These are phyloP conservation scores for Suillus tomentosus DNA, from an alignment of 768 basidiomycete genomes.

Conservation along the genomic window DNA sequence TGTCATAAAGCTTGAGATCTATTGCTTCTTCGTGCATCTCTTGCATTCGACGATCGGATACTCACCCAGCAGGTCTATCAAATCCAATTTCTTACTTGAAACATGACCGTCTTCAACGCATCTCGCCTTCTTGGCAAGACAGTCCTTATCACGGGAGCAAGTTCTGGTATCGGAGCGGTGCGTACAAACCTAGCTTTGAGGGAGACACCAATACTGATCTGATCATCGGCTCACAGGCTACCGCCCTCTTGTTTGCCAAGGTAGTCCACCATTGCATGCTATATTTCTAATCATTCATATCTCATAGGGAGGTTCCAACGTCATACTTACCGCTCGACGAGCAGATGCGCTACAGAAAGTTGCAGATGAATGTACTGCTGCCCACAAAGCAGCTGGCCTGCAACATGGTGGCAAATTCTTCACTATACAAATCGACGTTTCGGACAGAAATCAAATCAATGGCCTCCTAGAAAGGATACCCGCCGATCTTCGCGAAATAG, in stretches of 20 bases:
- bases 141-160: slow-evolving; percentile 87
- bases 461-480: slow-evolving; percentile 74
- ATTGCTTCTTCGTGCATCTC: slow-evolving; percentile 7
- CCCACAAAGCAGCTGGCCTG: slow-evolving; percentile 72
- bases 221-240: slow-evolving; percentile 52
- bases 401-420: slow-evolving; percentile 80
- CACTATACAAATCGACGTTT: slow-evolving; percentile 74
- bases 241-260: slow-evolving; percentile 88
- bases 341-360: slow-evolving; percentile 72
- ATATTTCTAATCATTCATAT: slow-evolving; percentile 1
- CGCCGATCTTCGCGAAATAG: slow-evolving; percentile 66
- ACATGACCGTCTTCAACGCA: slow-evolving; percentile 82
- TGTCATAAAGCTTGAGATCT: neutral
- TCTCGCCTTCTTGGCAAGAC: slow-evolving; percentile 82
- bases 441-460: slow-evolving; percentile 72
- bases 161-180: slow-evolving; percentile 88
- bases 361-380: slow-evolving; percentile 62
- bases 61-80: slow-evolving; percentile 1
- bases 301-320: slow-evolving; percentile 77
- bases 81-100: slow-evolving; percentile 16
- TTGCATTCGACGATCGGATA: slow-evolving; percentile 2
- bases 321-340: slow-evolving; percentile 83
- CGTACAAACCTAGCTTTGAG: slow-evolving; percentile 29
- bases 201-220: slow-evolving; percentile 7
- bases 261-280: slow-evolving; percentile 36